These are phyloP conservation scores for Clavispora santaluciae DNA, from an alignment of 805 yeast genomes.

Conservation along the genomic window DNA sequence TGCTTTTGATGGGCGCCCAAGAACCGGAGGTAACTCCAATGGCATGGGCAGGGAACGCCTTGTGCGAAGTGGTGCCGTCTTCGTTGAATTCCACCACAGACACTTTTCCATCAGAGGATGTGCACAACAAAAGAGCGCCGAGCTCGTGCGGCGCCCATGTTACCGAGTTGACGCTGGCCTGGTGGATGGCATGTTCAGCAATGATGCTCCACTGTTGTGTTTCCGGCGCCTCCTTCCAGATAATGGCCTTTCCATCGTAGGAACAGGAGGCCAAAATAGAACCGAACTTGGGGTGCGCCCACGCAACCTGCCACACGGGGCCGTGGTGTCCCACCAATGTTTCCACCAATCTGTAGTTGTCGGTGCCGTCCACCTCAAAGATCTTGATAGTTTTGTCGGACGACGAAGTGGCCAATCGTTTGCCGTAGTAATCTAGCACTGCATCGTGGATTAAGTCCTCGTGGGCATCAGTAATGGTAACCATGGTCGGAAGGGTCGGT, in stretches of 20 bases:
- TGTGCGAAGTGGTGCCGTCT: conserved; percentile 72
- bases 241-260: conserved; percentile 88
- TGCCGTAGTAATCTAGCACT: conserved; percentile 94
- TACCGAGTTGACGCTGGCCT: conserved; percentile 91
- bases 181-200: conserved; percentile 82
- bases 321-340: conserved; percentile 94
- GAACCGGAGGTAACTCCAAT: conserved; percentile 93
- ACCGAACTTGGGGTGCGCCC: conserved; percentile 99
- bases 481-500: conserved; percentile 38
- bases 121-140: conserved; percentile 85
- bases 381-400: conserved; percentile 18
- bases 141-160: conserved; percentile 97
- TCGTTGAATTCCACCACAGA: conserved; percentile 88
- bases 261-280: conserved; percentile 91
- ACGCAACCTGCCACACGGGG: conserved; percentile 97
- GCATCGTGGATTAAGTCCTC: conserved; percentile 95
- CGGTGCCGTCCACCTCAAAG: conserved; percentile 19
- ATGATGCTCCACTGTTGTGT: conserved; percentile 83
- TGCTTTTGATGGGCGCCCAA: conserved; percentile 72
- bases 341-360: conserved; percentile 51
- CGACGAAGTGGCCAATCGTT: conserved; percentile 61
- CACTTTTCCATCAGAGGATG: conserved; percentile 90
- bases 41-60: conserved; percentile 73
- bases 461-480: conserved; percentile 85
- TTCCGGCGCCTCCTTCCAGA: conserved; percentile 85